Evolutionary conservation across 495 filamentous ascomycete genomes (phyloP), one percentile per base, ranked within the genome.

Genomic region (Penicillium dipodomyicola): DNA sequence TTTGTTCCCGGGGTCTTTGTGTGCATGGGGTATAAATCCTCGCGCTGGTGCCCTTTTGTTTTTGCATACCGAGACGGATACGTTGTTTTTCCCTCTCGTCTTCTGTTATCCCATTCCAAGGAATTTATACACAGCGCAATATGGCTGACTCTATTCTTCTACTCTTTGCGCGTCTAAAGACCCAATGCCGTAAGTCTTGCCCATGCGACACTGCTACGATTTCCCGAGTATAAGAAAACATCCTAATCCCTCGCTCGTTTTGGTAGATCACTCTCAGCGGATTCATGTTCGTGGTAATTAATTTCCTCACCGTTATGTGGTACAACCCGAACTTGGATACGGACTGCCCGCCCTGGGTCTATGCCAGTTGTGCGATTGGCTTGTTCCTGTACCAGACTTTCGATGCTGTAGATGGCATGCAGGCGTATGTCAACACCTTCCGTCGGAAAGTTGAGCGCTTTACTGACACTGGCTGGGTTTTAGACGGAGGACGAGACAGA

Each of bases 351-450:
- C 59, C 80, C 0, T 97, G 93, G 94, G 94, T 98, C 15, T 98
- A 97, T 79, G 87, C 85, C 49, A 87, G 84, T 59, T 98, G 91
- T 86, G 85, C 95, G 20, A 74, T 88, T 45, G 94, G 94, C 2
- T 73, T 98, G 61, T 96, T 97, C 69, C 73, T 98, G 33, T 98
- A 98, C 67, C 94, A 98, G 80, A 98, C 94, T 1, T 97, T 97
- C 72, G 94, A 98, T 74, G 94, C 93, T 5, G 90, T 96, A 49
- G 94, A 98, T 76, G 94, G 94, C 42, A 83, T 90, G 35, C 94
- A 98, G 69, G 94, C 94, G 82, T 89, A 82, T 49, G 87, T 79
- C 52, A 44, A 37, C 33, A 43, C 46, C 19, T 41, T 17, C n/a
- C 45, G 20, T 20, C 49, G 33, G n/a, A 45, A 45, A 51, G 45